Evolutionary conservation across 1,139 yeast species (phyloP).

Genomic region (Yamadazyma triangularis): DNA sequence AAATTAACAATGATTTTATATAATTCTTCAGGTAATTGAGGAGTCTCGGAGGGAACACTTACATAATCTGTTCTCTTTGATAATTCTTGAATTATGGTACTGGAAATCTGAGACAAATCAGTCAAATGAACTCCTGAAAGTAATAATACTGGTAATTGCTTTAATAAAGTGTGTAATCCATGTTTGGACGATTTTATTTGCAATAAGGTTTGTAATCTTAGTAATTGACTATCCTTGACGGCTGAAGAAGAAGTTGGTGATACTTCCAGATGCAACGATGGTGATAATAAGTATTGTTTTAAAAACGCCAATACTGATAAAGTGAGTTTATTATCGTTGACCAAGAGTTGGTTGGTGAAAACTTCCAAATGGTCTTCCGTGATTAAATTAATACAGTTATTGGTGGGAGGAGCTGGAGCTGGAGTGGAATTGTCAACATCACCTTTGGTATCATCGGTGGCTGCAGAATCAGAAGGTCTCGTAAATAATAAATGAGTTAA

Average conservation of each 20-base stretch:
- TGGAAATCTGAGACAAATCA: constrained; percentile 19
- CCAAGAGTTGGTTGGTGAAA: constrained; percentile 25
- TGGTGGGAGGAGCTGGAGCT: constrained; percentile 19
- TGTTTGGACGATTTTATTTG: constrained; percentile 25
- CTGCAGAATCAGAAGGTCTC: constrained; percentile 21
- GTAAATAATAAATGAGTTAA: constrained; percentile 39
- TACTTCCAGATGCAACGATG: constrained; percentile 32
- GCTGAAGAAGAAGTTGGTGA: constrained; percentile 16
- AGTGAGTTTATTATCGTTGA: constrained; percentile 35
- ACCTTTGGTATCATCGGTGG: constrained; percentile 13
- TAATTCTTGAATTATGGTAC: constrained; percentile 21
- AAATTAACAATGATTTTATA: constrained; percentile 57
- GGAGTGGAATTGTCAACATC: constrained; percentile 5
- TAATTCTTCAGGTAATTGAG: constrained; percentile 57
- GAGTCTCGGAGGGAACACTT: constrained; percentile 55
- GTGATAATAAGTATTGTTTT: constrained; percentile 35
- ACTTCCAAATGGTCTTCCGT: constrained; percentile 29
- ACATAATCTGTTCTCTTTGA: constrained; percentile 31
- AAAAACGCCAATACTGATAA: constrained; percentile 33
- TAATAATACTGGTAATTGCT: constrained; percentile 61
- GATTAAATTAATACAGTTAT: constrained; percentile 41
- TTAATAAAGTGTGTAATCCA: constrained; percentile 45
- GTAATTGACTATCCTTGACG: constrained; percentile 28
- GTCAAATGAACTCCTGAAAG: constrained; percentile 28
- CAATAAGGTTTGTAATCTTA: constrained; percentile 29